Conservation (phyloP, 345 rosid species). For the Dimocarpus longan region DNA sequence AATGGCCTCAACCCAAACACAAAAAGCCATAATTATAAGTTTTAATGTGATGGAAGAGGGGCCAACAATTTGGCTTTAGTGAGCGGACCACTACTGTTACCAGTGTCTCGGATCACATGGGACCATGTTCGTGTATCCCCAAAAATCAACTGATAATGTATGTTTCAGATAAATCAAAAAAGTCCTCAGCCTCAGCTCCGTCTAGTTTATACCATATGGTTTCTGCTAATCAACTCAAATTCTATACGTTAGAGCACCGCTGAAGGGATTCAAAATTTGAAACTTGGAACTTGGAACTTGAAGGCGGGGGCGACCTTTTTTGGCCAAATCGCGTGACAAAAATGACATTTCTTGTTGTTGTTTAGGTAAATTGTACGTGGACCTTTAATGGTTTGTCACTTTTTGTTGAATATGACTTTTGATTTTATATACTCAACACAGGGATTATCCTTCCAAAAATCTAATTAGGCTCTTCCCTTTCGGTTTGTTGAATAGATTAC, state of each 20-base stretch:
- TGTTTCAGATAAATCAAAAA: too few species aligned
- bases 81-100: background rate
- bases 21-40: background rate
- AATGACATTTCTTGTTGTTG: constrained; percentile 40
- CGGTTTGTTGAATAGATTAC: too few species aligned
- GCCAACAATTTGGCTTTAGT: background rate
- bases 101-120: constrained; percentile 10
- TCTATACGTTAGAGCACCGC: constrained; percentile 14
- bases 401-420: constrained; percentile 1
- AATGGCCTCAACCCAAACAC: background rate
- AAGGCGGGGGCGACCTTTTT: constrained; percentile 37
- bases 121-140: background rate
- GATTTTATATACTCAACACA: background rate
- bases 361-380: constrained; percentile 34
- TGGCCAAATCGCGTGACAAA: constrained; percentile 44
- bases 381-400: constrained; percentile 3
- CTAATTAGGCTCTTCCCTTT: background rate
- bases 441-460: background rate
- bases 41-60: background rate
- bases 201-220: background rate
- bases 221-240: background rate
- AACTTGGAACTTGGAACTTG: constrained; percentile 7
- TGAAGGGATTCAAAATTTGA: constrained; percentile 17
- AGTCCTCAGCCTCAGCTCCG: background rate
- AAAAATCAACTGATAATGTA: background rate